These are phyloP conservation scores for Glebionis coronaria DNA, from an alignment of 129 eudicot species.

Conservation along the genomic window DNA sequence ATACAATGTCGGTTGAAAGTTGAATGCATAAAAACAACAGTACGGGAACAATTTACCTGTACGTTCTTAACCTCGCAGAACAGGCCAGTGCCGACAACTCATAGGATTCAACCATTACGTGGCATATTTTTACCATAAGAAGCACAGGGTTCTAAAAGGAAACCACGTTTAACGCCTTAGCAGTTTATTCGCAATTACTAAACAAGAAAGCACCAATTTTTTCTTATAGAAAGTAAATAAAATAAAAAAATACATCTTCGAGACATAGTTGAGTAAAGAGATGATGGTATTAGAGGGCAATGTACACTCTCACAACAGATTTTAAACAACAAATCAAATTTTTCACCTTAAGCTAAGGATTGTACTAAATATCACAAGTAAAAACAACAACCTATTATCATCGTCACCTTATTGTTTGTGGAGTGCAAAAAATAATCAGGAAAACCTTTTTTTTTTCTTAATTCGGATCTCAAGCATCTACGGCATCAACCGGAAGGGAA, in stretches of 20 bases:
- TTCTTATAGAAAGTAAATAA: conserved; percentile 9
- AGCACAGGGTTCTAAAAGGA: too few relatives aligned
- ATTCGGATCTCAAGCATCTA: conserved; percentile 39
- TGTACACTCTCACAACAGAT: conserved; percentile 34
- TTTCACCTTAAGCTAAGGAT: conserved; percentile 28
- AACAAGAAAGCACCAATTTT: too few relatives aligned
- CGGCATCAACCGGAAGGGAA: conserved; percentile 75
- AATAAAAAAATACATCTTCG: conserved; percentile 19
- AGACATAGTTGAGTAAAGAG: background rate
- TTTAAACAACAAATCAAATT: conserved; percentile 10
- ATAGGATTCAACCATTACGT: too few relatives aligned
- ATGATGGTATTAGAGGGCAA: conserved; percentile 24
- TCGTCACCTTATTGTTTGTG: conserved; percentile 15
- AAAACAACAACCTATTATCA: conserved; percentile 9
- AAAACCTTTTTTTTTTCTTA: background rate
- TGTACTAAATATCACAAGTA: conserved; percentile 26
- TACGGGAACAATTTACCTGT: too few relatives aligned
- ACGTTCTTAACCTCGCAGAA: too few relatives aligned
- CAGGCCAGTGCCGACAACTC: too few relatives aligned
- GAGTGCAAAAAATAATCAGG: background rate
- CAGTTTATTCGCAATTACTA: too few relatives aligned
- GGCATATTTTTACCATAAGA: too few relatives aligned
- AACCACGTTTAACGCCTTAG: too few relatives aligned
- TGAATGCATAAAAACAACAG: too few relatives aligned
- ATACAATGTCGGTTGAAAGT: too few relatives aligned